Evolutionary conservation across 768 basidiomycete genomes (phyloP).

Genomic region (Hypholoma sublateritium): DNA sequence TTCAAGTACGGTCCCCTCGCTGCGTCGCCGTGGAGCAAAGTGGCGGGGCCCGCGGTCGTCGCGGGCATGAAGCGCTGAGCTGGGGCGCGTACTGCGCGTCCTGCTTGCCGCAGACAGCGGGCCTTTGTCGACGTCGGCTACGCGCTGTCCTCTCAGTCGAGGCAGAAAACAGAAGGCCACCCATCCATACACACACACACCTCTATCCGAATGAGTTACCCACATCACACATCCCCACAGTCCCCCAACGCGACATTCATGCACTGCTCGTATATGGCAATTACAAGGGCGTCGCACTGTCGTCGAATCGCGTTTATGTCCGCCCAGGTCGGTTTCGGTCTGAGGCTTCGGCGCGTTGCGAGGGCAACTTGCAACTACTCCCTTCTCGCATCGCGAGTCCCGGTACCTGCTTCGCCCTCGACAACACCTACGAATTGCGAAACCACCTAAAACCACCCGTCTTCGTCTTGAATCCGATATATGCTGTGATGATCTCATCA

Average conservation of each 20-base stretch:
- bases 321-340: not conserved
- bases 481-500: too few relatives aligned
- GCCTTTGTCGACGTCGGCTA: not conserved
- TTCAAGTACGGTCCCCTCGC: slow-evolving; percentile 68
- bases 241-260: slow-evolving; percentile 3
- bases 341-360: not conserved
- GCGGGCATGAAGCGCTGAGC: slow-evolving; percentile 68
- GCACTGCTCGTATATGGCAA: slow-evolving; percentile 5
- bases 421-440: not conserved
- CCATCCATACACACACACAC: not conserved
- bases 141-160: not conserved
- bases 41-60: slow-evolving; percentile 59
- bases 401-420: not conserved
- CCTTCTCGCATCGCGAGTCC: not conserved
- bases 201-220: not conserved
- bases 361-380: not conserved
- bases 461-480: too few relatives aligned
- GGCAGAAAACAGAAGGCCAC: not conserved
- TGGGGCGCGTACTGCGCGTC: not conserved
- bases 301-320: not conserved
- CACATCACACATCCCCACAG: slow-evolving; percentile 3
- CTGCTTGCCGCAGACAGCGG: not conserved
- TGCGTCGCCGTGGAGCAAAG: slow-evolving; percentile 70
- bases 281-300: not conserved
- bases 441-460: too few relatives aligned